Conservation (phyloP, 1,139 yeast species). For the Candida sojae region DNA sequence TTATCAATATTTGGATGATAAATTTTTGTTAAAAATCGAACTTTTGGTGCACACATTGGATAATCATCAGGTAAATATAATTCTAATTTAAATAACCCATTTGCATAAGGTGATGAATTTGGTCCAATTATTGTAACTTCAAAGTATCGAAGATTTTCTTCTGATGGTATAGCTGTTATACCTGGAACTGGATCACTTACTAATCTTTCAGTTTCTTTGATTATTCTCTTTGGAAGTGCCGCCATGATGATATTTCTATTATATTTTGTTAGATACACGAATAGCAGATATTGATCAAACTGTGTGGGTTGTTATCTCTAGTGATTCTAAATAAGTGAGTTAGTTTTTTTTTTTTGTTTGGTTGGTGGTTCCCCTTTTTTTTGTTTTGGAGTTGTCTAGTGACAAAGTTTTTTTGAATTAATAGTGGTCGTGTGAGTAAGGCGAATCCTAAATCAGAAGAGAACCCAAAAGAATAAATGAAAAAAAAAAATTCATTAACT, state of each 20-base stretch:
- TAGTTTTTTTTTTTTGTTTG: neutral
- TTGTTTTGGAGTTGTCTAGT: neutral
- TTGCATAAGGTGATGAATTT: conserved; percentile 77
- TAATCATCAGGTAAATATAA: conserved; percentile 85
- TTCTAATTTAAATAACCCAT: conserved; percentile 75
- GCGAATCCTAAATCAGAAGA: neutral
- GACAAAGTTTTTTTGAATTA: neutral
- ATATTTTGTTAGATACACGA: no score
- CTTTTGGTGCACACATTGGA: conserved; percentile 93
- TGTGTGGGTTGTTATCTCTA: neutral
- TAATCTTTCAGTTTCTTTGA: conserved; percentile 90
- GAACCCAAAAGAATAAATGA: neutral
- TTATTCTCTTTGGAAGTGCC: conserved; percentile 82
- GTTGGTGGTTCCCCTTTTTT: neutral
- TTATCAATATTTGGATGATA: conserved; percentile 97
- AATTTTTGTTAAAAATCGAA: conserved; percentile 86
- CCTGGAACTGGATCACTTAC: conserved; percentile 97
- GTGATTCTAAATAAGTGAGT: neutral
- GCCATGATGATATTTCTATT: conserved; percentile 40
- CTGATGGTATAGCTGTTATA: conserved; percentile 88
- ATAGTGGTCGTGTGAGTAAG: conserved; percentile 1
- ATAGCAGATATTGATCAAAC: no score
- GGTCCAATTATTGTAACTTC: conserved; percentile 90
- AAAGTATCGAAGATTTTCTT: conserved; percentile 88
- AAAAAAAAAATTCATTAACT: neutral